Evolutionary conservation across 2,329 filamentous ascomycete genomes (phyloP), one percentile per base, ranked within the genome.

Genomic region (Tolypocladium endophyticum): DNA sequence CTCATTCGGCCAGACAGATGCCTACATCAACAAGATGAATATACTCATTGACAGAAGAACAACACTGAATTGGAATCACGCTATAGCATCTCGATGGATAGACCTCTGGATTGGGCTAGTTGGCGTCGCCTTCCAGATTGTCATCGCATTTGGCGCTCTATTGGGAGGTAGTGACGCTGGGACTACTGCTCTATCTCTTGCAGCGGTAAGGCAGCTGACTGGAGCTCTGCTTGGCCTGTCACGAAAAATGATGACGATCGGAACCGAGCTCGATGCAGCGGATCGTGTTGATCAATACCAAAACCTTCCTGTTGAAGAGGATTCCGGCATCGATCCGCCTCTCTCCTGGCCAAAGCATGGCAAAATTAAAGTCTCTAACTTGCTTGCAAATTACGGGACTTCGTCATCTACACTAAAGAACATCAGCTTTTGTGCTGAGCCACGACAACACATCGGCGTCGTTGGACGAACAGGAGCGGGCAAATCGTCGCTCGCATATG

Each of bases 401-500:
- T 30, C 14, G 45, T 6, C 45, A 2, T 7, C 45, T 18, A 30
- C 30, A 50, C 25, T 50, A 6, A 50, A 30, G 25, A 30, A 50
- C 25, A 50, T 50, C 45, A 50, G 25, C 25, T 50, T 50, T n/a
- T 30, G 41, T 45, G 41, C n/a, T 14, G 41, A 45, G 41, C 41
- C 41, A 45, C 41, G 33, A 47, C 38, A 96, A 77, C 96, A 96
- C 79, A 90, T 96, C 71, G 92, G 92, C 61, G 90, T 96, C n/a
- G 92, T 96, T 50, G 92, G 92, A 59, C 87, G 92, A 43, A 97
- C 92, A 1, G 92, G 92, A 59, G 92, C 92, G 45, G 92, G 92
- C 68, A 96, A 96, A 78, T 93, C 88, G 3, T 53, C 62, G 9
- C 58, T 55, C 23, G 35, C 50, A 25, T 53, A 55, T 25, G 35